These are phyloP conservation scores for Strigomonas culicis DNA, from an alignment of 208 protist genomes.

Conservation along the genomic window DNA sequence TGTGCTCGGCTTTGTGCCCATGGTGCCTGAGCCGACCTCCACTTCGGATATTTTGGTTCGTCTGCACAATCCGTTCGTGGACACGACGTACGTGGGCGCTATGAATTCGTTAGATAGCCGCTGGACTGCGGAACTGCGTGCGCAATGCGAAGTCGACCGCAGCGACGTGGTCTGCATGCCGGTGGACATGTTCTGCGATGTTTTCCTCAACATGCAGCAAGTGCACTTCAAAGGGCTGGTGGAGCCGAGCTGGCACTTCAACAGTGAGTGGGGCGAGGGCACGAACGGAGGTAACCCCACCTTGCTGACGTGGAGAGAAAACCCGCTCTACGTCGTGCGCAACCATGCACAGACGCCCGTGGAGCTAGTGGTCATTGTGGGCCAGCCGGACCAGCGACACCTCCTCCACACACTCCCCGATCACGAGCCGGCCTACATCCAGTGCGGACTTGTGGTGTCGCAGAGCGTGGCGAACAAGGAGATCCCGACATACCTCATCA, in stretches of 20 bases:
- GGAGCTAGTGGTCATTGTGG: conserved; percentile 60
- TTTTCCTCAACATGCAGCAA: conserved; percentile 42
- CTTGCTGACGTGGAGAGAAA: conserved; percentile 49
- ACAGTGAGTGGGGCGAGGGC: conserved; percentile 50
- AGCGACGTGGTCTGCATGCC: conserved; percentile 54
- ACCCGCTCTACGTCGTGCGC: conserved; percentile 46
- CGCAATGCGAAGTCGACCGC: conserved; percentile 14
- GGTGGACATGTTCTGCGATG: conserved; percentile 36
- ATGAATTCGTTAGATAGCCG: conserved; percentile 40
- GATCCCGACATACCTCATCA: conserved; percentile 72
- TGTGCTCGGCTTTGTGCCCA: conserved; percentile 39
- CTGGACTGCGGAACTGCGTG: conserved; percentile 35
- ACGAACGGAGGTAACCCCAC: conserved; percentile 52
- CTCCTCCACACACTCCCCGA: conserved; percentile 49
- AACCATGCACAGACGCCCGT: conserved; percentile 28
- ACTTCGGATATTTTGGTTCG: conserved; percentile 47
- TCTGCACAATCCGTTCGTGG: conserved; percentile 53
- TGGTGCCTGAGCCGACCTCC: conserved; percentile 15
- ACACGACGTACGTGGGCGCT: conserved; percentile 45
- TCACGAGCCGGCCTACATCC: conserved; percentile 54
- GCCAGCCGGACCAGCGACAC: conserved; percentile 72
- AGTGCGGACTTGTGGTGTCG: conserved; percentile 56
- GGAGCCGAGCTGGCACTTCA: conserved; percentile 27
- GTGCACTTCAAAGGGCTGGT: conserved; percentile 25
- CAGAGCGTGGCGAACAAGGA: conserved; percentile 27